Percentiles rank a stretch among this genome's conserved stretches.
Conservation (phyloP, 2,329 filamentous ascomycete species). For the Penicillium sclerotiorum region DNA sequence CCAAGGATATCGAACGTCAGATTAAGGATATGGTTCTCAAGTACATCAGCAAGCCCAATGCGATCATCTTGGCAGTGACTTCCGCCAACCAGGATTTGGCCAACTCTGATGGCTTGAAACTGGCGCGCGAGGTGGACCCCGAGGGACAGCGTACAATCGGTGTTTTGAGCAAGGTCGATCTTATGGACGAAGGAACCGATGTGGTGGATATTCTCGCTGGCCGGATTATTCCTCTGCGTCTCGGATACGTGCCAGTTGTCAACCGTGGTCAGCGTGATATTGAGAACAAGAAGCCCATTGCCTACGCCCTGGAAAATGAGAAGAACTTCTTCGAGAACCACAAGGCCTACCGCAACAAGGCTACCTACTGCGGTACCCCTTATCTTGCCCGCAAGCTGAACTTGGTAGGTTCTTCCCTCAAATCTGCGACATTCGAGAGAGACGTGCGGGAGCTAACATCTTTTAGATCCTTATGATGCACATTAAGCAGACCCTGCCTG, state of each 20-base stretch:
- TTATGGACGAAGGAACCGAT: constrained; percentile 98
- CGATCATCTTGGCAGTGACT: constrained; percentile 95
- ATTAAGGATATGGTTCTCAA: constrained; percentile 98
- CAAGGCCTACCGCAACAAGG: constrained; percentile 98
- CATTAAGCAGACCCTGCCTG: constrained; percentile 98
- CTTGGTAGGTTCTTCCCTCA: constrained; percentile 57
- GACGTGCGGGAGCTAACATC: constrained; percentile 1
- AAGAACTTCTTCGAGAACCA: constrained; percentile 98
- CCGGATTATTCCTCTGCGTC: constrained; percentile 88
- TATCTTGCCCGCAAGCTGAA: constrained; percentile 97
- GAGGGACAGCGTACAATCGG: constrained; percentile 97
- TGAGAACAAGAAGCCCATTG: constrained; percentile 95
- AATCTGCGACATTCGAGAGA: background rate
- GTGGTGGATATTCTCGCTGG: constrained; percentile 98
- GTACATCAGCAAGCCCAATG: constrained; percentile 97
- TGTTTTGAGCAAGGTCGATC: constrained; percentile 96
- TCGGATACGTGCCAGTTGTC: constrained; percentile 96
- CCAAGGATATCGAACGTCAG: constrained; percentile 93
- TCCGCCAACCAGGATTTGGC: constrained; percentile 97
- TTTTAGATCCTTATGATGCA: constrained; percentile 96
- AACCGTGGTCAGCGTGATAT: constrained; percentile 98
- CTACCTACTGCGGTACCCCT: constrained; percentile 95
- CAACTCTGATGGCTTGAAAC: constrained; percentile 95
- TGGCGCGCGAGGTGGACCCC: constrained; percentile 94
- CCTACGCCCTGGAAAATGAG: constrained; percentile 86